Evolutionary conservation across 768 basidiomycete genomes (phyloP).

Genomic region (Termitomyces sp.): DNA sequence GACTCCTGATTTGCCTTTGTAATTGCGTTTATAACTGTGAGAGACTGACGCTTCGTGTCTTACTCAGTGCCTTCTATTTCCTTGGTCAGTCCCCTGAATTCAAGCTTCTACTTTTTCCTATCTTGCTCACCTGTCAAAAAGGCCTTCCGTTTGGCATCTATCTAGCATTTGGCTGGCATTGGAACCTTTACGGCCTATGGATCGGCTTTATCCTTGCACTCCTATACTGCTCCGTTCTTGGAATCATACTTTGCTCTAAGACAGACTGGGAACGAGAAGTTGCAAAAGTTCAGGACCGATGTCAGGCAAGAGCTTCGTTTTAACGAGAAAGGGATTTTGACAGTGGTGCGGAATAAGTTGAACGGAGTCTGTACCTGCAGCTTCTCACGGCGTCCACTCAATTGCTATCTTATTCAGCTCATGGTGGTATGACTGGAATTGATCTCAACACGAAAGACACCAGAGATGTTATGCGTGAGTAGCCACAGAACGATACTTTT

Average conservation of each 20-base stretch:
- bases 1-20: not conserved
- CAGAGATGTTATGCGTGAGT: too few species aligned
- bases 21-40: not conserved
- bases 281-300: not conserved
- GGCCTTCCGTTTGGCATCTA: slow-evolving; percentile 1
- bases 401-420: too few species aligned
- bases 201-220: not conserved
- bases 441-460: too few species aligned
- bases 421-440: too few species aligned
- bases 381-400: too few species aligned
- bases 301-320: not conserved
- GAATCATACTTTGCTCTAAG: not conserved
- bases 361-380: too few species aligned
- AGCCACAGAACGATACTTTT: too few species aligned
- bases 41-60: not conserved
- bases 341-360: too few species aligned
- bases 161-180: not conserved
- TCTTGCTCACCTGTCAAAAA: not conserved
- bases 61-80: not conserved
- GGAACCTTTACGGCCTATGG: not conserved
- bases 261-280: not conserved
- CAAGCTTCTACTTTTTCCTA: not conserved
- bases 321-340: not conserved
- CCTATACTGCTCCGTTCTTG: not conserved
- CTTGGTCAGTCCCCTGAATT: slow-evolving; percentile 14